Evolutionary conservation across 208 protist species (phyloP).

Genomic region (Leishmania amazonensis): DNA sequence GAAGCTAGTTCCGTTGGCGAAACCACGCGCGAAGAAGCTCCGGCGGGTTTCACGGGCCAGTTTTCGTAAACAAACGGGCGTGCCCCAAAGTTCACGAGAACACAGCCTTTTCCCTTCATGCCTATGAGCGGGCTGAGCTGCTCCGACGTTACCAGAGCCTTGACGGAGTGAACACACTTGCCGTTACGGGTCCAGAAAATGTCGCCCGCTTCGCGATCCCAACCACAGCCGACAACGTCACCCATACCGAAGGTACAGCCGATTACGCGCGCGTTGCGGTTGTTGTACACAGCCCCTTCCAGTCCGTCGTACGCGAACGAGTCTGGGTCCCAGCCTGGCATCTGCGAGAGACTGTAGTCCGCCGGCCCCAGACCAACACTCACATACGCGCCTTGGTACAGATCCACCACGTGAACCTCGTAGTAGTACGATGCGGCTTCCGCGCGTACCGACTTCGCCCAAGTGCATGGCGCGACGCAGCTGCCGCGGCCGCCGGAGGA

Average conservation of each 20-base stretch:
- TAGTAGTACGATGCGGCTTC: constrained; percentile 63
- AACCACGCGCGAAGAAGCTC: constrained; percentile 11
- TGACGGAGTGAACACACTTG: constrained; percentile 46
- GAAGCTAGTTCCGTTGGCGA: background rate
- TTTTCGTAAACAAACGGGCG: constrained; percentile 55
- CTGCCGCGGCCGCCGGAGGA: constrained; percentile 62
- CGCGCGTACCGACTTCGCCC: constrained; percentile 25
- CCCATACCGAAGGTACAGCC: constrained; percentile 73
- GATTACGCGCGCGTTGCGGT: constrained; percentile 41
- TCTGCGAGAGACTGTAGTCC: constrained; percentile 81
- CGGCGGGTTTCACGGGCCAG: background rate
- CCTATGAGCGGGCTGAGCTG: constrained; percentile 75
- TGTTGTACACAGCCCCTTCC: constrained; percentile 75
- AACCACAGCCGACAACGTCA: constrained; percentile 90
- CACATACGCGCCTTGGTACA: constrained; percentile 53
- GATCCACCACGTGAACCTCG: constrained; percentile 84
- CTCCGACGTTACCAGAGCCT: constrained; percentile 19
- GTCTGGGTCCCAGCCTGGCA: constrained; percentile 78
- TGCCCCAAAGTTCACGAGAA: constrained; percentile 86
- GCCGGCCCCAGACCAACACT: constrained; percentile 78
- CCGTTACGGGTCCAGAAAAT: constrained; percentile 91
- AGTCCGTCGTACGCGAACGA: constrained; percentile 79
- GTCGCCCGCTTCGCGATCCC: constrained; percentile 52
- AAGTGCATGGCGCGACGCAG: constrained; percentile 67
- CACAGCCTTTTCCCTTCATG: constrained; percentile 68